Evolutionary conservation across 2,329 filamentous ascomycete genomes (phyloP).

Genomic region (Aspergillus bombycis): DNA sequence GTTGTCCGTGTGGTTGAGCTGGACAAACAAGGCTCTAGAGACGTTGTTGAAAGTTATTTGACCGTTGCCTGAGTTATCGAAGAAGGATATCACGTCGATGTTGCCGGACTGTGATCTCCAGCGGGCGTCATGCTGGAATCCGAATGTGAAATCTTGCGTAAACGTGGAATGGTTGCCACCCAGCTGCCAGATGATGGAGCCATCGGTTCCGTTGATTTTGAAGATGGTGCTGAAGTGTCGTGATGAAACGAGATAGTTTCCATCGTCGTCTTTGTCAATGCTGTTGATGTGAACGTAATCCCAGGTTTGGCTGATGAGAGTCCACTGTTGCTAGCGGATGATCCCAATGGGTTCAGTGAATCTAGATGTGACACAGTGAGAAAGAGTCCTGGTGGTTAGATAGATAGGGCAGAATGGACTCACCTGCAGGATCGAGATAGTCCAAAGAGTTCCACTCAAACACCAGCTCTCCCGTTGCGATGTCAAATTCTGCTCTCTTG

Average conservation of each 20-base stretch:
- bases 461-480: constrained; percentile 4
- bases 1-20: constrained; percentile 13
- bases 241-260: constrained; percentile 33
- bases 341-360: not conserved
- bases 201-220: constrained; percentile 30
- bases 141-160: constrained; percentile 43
- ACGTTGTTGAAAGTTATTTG: constrained; percentile 23
- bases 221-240: constrained; percentile 32
- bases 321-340: not conserved
- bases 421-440: constrained; percentile 5
- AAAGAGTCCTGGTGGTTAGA: not conserved
- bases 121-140: constrained; percentile 28
- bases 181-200: constrained; percentile 32
- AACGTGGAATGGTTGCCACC: constrained; percentile 23
- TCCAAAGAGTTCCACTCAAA: constrained; percentile 13
- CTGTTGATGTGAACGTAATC: constrained; percentile 37
- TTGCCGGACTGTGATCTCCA: constrained; percentile 4
- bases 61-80: constrained; percentile 41
- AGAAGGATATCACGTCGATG: constrained; percentile 22
- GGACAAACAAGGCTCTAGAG: constrained; percentile 23
- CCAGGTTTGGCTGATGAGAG: constrained; percentile 22
- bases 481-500: not conserved
- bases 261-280: constrained; percentile 20
- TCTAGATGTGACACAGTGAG: not conserved
- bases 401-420: not conserved